Conservation (phyloP, 805 yeast genomes). For the Myxozyma udenii region DNA sequence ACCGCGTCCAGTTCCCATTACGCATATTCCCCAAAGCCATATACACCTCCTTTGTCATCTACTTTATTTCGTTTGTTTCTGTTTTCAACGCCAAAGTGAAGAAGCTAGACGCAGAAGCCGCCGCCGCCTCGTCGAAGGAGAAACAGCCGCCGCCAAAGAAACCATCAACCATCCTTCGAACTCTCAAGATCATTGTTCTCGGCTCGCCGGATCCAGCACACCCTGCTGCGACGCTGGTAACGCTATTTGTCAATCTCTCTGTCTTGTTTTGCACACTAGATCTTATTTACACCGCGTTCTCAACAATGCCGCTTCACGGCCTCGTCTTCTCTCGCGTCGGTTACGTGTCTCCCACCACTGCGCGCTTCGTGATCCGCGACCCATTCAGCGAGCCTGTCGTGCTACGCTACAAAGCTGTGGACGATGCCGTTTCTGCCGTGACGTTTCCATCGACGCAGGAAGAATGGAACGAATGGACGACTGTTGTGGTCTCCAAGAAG, state of each 20-base stretch:
- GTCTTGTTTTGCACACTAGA: conserved; percentile 12
- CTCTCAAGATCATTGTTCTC: not conserved
- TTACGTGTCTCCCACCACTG: conserved; percentile 22
- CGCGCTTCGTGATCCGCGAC: conserved; percentile 22
- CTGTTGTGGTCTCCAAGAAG: not conserved
- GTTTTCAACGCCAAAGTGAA: not conserved
- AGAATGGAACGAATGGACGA: conserved; percentile 3
- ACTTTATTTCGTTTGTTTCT: not conserved
- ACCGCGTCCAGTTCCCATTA: conserved; percentile 11
- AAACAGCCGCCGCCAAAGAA: not conserved
- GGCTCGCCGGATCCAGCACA: conserved; percentile 11
- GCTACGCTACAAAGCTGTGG: conserved; percentile 10
- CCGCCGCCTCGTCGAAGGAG: not conserved
- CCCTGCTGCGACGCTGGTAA: conserved; percentile 3
- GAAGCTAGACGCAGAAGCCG: not conserved
- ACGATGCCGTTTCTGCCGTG: not conserved
- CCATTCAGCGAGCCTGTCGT: conserved; percentile 10
- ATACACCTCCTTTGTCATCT: conserved; percentile 14
- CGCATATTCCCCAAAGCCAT: conserved; percentile 13
- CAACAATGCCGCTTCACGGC: conserved; percentile 18
- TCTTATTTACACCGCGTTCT: conserved; percentile 19
- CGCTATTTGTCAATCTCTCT: conserved; percentile 12
- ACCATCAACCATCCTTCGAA: not conserved
- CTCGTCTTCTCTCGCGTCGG: conserved; percentile 26
- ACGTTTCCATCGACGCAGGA: not conserved